A percentile compares a stretch with the other conserved stretches of the same genome.
Evolutionary conservation across 345 rosid genomes (phyloP).

Genomic region (Arabidopsis thaliana): TAIR10.1 NC_003076.8:17416501-17417000

Average conservation of each 20-base stretch:
- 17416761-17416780: constrained; percentile 59
- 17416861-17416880: constrained; percentile 62
- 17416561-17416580: no score
- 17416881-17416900: constrained; percentile 83
- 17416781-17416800: constrained; percentile 45
- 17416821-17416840: constrained; percentile 48
- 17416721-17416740: constrained; percentile 86
- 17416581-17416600: no score
- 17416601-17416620: no score
- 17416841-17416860: constrained; percentile 64
- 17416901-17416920: constrained; percentile 64
- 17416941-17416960: constrained; percentile 81
- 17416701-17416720: constrained; percentile 84
- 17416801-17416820: constrained; percentile 53
- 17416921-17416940: constrained; percentile 87
- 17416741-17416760: constrained; percentile 73
- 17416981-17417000: constrained; percentile 71
- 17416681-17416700: constrained; percentile 78
- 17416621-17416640: constrained; percentile 1
- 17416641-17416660: constrained; percentile 92
- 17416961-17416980: constrained; percentile 67
- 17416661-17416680: constrained; percentile 78
- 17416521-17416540: no score
- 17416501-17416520: no score
- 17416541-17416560: no score